Conservation (phyloP, 202 grass and related monocot species). For the Panicum virgatum region DNA sequence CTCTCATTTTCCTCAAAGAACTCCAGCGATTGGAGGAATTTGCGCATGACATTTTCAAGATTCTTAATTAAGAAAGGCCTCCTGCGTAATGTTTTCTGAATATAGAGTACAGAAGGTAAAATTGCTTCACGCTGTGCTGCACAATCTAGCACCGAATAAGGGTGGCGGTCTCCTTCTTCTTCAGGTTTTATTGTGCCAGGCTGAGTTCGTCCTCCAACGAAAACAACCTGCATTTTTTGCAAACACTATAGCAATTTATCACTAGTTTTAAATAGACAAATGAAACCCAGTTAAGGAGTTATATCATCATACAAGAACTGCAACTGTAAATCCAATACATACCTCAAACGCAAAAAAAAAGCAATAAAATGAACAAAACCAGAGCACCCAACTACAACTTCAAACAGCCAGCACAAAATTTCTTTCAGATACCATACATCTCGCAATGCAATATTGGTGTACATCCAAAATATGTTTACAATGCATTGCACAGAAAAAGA, state of each 20-base stretch:
- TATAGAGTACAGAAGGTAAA: slow-evolving; percentile 73
- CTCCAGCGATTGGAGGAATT: slow-evolving; percentile 89
- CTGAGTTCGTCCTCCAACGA: slow-evolving; percentile 85
- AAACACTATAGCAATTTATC: neutral
- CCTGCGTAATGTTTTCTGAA: slow-evolving; percentile 82
- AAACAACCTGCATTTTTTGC: slow-evolving; percentile 60
- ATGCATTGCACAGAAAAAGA: neutral
- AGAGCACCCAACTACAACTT: neutral
- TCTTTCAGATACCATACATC: slow-evolving; percentile 1
- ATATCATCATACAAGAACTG: neutral
- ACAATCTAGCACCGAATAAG: slow-evolving; percentile 74
- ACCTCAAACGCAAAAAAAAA: neutral
- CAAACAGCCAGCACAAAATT: neutral
- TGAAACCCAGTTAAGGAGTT: neutral
- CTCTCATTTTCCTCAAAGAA: slow-evolving; percentile 87
- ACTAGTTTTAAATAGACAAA: neutral
- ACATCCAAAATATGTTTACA: neutral
- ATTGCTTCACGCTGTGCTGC: slow-evolving; percentile 65
- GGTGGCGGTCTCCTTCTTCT: slow-evolving; percentile 83
- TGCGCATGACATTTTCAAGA: slow-evolving; percentile 92
- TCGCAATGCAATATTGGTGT: neutral
- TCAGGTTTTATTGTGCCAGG: slow-evolving; percentile 85
- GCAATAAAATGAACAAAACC: neutral
- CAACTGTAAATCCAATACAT: neutral
- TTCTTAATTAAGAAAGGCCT: slow-evolving; percentile 88